Evolutionary conservation across 1,284 basidiomycete species (phyloP).

Genomic region (Ustanciosporium gigantosporum): DNA sequence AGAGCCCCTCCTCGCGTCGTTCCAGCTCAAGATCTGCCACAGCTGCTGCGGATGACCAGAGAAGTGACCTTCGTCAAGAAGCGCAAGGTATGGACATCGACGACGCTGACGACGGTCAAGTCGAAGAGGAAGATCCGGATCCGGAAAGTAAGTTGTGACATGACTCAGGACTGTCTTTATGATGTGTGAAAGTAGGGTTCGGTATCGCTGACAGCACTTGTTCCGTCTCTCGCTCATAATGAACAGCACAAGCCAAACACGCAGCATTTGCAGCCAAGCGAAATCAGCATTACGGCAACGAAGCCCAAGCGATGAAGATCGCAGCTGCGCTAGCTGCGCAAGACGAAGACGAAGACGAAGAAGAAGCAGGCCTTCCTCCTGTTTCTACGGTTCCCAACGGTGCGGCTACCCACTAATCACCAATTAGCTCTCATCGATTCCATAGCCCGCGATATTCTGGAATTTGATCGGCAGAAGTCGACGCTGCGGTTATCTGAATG

Average conservation of each 20-base stretch:
- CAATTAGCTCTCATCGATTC: background rate
- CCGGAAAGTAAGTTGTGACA: conserved; percentile 38
- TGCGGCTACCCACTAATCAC: conserved; percentile 2
- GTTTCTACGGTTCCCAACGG: conserved; percentile 16
- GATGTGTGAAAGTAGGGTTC: no score
- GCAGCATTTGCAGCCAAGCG: conserved; percentile 56
- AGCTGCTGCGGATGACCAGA: conserved; percentile 26
- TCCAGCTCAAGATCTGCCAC: conserved; percentile 43
- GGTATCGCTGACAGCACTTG: background rate
- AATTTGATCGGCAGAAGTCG: no score
- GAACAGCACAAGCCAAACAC: conserved; percentile 49
- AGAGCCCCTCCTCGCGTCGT: conserved; percentile 38
- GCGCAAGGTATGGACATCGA: conserved; percentile 37
- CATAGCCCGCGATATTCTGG: no score
- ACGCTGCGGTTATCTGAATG: conserved; percentile 3
- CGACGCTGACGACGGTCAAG: conserved; percentile 24
- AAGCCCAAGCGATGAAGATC: conserved; percentile 57
- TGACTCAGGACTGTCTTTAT: no score
- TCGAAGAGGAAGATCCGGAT: conserved; percentile 48
- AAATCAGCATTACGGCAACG: conserved; percentile 59
- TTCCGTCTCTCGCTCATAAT: no score
- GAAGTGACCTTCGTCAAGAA: conserved; percentile 40
- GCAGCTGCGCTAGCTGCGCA: conserved; percentile 44
- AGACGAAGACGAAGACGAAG: conserved; percentile 56
- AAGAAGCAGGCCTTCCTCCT: conserved; percentile 25